Conservation (phyloP, 2,329 filamentous ascomycete genomes). For the Botryosphaeria dothidea region DNA sequence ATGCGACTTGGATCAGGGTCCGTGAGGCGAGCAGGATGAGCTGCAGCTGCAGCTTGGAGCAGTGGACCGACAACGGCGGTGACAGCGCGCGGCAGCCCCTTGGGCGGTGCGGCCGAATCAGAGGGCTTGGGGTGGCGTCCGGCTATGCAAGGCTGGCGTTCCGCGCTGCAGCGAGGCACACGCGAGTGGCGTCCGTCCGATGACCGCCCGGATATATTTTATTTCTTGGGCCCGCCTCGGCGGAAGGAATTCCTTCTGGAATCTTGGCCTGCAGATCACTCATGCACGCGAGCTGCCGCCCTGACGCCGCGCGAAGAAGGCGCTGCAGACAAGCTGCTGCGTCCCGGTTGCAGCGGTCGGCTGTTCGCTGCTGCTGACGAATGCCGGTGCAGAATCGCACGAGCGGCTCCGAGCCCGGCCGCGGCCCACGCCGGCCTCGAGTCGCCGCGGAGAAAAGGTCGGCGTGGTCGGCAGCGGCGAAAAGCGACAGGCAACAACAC, state of each 20-base stretch:
- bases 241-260: constrained; percentile 17
- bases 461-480: not conserved
- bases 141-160: not conserved
- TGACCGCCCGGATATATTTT: constrained; percentile 2
- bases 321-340: too few relatives aligned
- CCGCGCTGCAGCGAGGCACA: not conserved
- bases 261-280: constrained; percentile 16
- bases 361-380: constrained; percentile 4
- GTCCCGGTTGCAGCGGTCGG: not conserved
- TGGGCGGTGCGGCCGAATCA: not conserved
- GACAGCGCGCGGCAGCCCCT: not conserved
- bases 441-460: not conserved
- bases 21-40: not conserved
- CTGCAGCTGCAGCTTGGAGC: not conserved
- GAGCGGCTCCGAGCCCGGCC: not conserved
- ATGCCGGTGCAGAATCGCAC: too few relatives aligned
- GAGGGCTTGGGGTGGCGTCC: not conserved
- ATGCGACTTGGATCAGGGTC: not conserved
- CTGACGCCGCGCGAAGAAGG: not conserved
- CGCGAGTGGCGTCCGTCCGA: not conserved
- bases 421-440: not conserved
- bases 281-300: constrained; percentile 7
- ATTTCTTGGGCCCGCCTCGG: constrained; percentile 6
- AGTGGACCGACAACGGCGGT: constrained; percentile 15
- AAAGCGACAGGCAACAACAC: not conserved